Evolutionary conservation across 495 filamentous ascomycete genomes (phyloP).

Genomic region (Aspergillus ostianus): DNA sequence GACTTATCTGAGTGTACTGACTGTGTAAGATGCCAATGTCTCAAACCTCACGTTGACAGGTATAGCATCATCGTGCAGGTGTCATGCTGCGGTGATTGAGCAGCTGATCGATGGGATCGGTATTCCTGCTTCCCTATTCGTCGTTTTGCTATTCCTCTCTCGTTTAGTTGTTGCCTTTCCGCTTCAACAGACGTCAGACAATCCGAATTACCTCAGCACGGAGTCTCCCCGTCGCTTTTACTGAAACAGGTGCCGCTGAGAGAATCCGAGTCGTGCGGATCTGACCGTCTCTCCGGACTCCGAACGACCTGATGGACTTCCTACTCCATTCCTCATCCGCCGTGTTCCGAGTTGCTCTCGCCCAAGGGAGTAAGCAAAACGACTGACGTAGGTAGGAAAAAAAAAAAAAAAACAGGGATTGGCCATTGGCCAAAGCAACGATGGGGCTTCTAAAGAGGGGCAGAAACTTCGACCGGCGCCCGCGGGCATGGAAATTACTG

Average conservation of each 20-base stretch:
- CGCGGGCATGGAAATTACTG: neutral
- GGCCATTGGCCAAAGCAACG: neutral
- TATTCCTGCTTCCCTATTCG: neutral
- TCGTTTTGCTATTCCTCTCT: neutral
- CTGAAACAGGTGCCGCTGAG: neutral
- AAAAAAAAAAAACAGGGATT: neutral
- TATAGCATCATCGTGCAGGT: constrained; percentile 8
- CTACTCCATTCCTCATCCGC: neutral
- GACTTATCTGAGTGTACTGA: too few species aligned
- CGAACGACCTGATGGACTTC: neutral
- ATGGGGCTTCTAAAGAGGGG: neutral
- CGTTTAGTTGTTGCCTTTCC: neutral
- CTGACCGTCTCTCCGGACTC: neutral
- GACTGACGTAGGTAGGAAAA: neutral
- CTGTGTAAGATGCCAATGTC: too few species aligned
- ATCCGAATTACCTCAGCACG: neutral
- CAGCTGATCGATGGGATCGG: neutral
- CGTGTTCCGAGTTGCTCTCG: neutral
- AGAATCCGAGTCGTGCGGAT: neutral
- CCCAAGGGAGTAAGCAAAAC: neutral
- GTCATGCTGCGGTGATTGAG: neutral
- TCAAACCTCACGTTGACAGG: neutral
- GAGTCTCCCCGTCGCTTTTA: neutral
- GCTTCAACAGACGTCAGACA: neutral
- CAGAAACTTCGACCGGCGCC: neutral